Base-by-base conservation (phyloP, 768 basidiomycete genomes). In the Pholiota molesta region DNA sequence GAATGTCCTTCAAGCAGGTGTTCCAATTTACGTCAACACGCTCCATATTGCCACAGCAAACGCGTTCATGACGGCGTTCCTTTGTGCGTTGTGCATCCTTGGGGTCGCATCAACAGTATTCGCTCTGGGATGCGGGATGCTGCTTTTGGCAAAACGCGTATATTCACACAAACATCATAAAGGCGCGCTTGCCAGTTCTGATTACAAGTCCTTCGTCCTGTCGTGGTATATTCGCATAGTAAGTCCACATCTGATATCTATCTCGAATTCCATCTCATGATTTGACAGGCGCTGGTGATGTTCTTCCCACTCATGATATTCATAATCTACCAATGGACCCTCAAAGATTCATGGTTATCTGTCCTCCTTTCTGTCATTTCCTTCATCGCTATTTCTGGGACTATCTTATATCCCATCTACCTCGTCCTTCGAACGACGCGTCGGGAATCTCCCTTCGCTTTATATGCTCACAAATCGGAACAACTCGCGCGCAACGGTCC, bases 1-100 rank as follows among this genome's bases (percentile, higher is more conserved):
- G 23, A 90, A 93, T 72, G 75, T 90, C 37, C 83, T 96, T 19
- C 78, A 90, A 65, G 89, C 91, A 19, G 95, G 94, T 21, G 75
- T 97, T 23, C 93, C 94, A 4, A 89, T 92, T 33, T 96, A 89
- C 67, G 87, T 86, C 63, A 94, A 90, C 69, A 83, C 85, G 14
- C 74, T 92, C 26, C 85, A 87, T 57, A 90, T 98, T 61, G 87
- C 91, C 10, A 90, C 89, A 0, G 90, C 90, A 58, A 96, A 97
- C 75, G 90, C 90, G 7, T 97, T 94, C 77, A 91, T 92, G 84
- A 95, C 94, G 5, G 77, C 88, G n/a, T 96, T 97, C 74, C 76
- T 96, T 47, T 78, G 84, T 52, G 79, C 80, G 10, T 81, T 98
- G 67, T 86, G 93, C 57, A 70, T 92, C 37, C 74, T 89, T 60